Evolutionary conservation across 768 basidiomycete genomes (phyloP).

Genomic region (Rhodotorula babjevae): DNA sequence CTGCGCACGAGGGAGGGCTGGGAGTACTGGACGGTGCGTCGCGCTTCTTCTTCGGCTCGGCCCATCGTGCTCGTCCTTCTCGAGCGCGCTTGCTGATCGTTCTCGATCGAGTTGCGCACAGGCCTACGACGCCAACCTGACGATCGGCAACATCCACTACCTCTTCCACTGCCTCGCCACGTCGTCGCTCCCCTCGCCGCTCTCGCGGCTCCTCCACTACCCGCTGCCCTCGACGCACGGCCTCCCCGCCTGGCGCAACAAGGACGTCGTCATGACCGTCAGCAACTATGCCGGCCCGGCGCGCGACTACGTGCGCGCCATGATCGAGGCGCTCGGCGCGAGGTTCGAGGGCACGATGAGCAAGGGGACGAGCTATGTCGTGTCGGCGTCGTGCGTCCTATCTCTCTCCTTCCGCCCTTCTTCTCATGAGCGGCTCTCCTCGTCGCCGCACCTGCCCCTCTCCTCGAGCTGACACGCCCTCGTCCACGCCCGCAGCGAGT

Average conservation of each 20-base stretch:
- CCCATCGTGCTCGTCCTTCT: neutral
- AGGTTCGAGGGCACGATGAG: slow-evolving; percentile 78
- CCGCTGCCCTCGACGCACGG: slow-evolving; percentile 44
- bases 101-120: slow-evolving; percentile 44
- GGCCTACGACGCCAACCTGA: slow-evolving; percentile 60
- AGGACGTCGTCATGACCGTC: slow-evolving; percentile 64
- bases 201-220: slow-evolving; percentile 76
- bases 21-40: slow-evolving; percentile 64
- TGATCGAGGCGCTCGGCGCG: slow-evolving; percentile 72
- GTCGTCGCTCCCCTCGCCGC: slow-evolving; percentile 46
- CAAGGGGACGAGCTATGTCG: slow-evolving; percentile 67
- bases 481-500: slow-evolving; percentile 31
- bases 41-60: no score
- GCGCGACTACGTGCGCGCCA: slow-evolving; percentile 78
- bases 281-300: slow-evolving; percentile 85
- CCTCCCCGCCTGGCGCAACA: neutral
- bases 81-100: neutral
- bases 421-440: no score
- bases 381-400: slow-evolving; percentile 70
- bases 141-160: slow-evolving; percentile 77
- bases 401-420: neutral
- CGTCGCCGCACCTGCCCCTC: neutral
- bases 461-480: neutral
- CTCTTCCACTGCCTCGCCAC: slow-evolving; percentile 66
- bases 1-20: slow-evolving; percentile 64